These are phyloP conservation scores for Poronia punctata DNA, from an alignment of 495 filamentous ascomycete species.

Conservation along the genomic window DNA sequence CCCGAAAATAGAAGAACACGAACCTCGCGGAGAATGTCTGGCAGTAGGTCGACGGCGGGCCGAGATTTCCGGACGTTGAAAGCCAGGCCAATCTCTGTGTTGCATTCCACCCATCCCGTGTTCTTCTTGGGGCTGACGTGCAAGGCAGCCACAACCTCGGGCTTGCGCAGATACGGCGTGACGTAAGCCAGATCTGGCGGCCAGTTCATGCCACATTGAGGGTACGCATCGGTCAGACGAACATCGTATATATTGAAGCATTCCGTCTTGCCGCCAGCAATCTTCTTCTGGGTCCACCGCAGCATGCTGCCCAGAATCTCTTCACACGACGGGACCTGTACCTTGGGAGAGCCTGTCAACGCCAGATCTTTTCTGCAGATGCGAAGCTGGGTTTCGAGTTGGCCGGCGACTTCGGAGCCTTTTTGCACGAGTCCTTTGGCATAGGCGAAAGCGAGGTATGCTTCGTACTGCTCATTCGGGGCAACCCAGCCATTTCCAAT, in stretches of 20 bases:
- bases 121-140: constrained; percentile 76
- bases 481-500: constrained; percentile 99
- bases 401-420: constrained; percentile 54
- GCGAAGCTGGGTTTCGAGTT: constrained; percentile 43
- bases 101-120: constrained; percentile 88
- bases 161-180: constrained; percentile 73
- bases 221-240: constrained; percentile 64
- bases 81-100: constrained; percentile 59
- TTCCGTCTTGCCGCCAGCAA: constrained; percentile 35
- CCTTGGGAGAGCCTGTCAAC: constrained; percentile 49
- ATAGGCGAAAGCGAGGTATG: constrained; percentile 75
- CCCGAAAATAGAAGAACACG: constrained; percentile 85
- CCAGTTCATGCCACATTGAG: constrained; percentile 92
- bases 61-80: constrained; percentile 63
- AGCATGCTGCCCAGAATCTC: constrained; percentile 64
- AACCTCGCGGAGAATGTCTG: constrained; percentile 66
- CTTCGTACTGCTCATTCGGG: constrained; percentile 79
- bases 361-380: constrained; percentile 59
- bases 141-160: constrained; percentile 73
- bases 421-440: constrained; percentile 62
- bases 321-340: constrained; percentile 69
- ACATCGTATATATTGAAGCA: constrained; percentile 97
- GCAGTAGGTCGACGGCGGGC: constrained; percentile 69
- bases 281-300: constrained; percentile 43
- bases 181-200: constrained; percentile 73